Base-by-base conservation (phyloP, 2,329 filamentous ascomycete species). In the Fusarium sp. region DNA sequence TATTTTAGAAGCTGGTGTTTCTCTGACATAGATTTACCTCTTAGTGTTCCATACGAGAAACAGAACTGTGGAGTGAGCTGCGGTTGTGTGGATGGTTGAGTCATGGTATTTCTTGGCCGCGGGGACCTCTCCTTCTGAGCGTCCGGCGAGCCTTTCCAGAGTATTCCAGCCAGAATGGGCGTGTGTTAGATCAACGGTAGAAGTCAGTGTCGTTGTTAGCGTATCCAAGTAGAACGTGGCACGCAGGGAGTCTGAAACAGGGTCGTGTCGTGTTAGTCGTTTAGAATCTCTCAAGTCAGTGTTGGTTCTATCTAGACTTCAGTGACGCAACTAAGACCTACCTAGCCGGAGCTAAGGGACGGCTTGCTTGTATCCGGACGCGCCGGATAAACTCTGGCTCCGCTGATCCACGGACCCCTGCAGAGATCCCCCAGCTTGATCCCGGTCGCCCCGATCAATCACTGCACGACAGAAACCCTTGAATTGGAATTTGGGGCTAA, bases 31-130 rank as follows among this genome's bases (percentile, higher is more conserved):
- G 34, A 34, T 84, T 42, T 78, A 93, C 92, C 92, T 88, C 88
- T 84, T 47, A 94, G 81, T 19, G 88, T 85, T 46, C 86, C 84
- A 54, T 90, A 89, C 14, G 90, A 91, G 78, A 94, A 94, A 80
- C 92, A 96, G 75, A 94, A 93, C 77, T 92, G 91, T 44, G 91
- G 92, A 62, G 87, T 92, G 66, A 94, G 81, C 31, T 75, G 78
- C 53, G 89, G 89, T 58, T 79, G 76, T 13, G 74, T 59, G n/a
- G 82, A 79, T 40, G 81, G 79, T 62, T 82, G 79, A 44, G 81
- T 80, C 85, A 87, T 87, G 70, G 75, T 84, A 72, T 78, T 76
- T 47, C 61, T 72, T 67, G 74, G 75, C 67, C 70, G 67, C 62
- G 75, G 67, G 47, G 72, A 71, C 61, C 69, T 72, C 68, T 68